Evolutionary conservation across 208 protist genomes (phyloP).

Genomic region (Crithidia thermophila): DNA sequence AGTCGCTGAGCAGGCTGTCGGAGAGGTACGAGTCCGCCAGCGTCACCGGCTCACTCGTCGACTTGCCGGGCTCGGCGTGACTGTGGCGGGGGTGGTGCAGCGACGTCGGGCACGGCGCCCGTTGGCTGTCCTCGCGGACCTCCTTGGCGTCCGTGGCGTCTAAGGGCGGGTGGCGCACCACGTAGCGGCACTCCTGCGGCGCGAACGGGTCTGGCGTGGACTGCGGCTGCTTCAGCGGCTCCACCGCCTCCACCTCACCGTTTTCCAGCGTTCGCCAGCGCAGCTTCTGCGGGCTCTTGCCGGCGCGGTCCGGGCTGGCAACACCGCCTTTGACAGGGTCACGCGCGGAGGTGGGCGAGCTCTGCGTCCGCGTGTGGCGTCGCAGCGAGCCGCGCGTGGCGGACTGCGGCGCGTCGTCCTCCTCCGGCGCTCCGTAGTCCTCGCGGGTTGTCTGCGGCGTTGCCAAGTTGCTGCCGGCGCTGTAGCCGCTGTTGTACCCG

Average conservation of each 20-base stretch:
- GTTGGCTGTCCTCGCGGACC: background rate
- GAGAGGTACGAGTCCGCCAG: slow-evolving; percentile 2
- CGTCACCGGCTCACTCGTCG: background rate
- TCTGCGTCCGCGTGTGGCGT: background rate
- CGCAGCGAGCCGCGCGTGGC: slow-evolving; percentile 26
- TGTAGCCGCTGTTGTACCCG: background rate
- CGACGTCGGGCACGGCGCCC: background rate
- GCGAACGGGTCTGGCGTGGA: slow-evolving; percentile 16
- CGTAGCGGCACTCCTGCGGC: slow-evolving; percentile 18
- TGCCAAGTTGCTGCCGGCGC: background rate
- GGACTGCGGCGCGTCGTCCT: slow-evolving; percentile 6
- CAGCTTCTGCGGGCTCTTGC: background rate
- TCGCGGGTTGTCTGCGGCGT: slow-evolving; percentile 6
- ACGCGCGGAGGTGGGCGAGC: background rate
- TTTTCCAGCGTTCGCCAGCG: slow-evolving; percentile 9
- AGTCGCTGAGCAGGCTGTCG: background rate
- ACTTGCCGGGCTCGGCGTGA: background rate
- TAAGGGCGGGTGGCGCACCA: slow-evolving; percentile 14
- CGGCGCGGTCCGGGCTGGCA: background rate
- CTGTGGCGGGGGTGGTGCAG: background rate
- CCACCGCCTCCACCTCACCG: slow-evolving; percentile 14
- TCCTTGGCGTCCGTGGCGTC: background rate
- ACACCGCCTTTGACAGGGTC: background rate
- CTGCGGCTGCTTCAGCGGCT: background rate
- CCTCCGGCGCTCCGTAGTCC: background rate